Evolutionary conservation across 1,284 basidiomycete species (phyloP), one percentile per base, ranked within the genome.

Genomic region (Ustilago sp.): DNA sequence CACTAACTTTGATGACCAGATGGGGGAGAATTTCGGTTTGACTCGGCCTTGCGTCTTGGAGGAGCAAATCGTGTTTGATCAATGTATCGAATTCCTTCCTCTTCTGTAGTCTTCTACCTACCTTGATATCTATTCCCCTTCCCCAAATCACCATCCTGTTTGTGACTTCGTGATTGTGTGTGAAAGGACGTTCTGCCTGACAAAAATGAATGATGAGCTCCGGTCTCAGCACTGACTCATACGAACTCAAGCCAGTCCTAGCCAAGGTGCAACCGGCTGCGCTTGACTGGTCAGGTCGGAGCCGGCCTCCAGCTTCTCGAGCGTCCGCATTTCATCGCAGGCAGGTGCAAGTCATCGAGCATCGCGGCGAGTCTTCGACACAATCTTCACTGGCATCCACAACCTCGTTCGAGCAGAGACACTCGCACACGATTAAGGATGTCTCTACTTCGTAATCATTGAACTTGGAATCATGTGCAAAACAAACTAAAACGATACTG

Each of bases 21-120:
- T 45, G 48, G 1, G 31, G 13, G 28, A 19, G 9, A 12, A 28
- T 28, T 17, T 3, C 4, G 2, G 23, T 28, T 50, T 36, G 51
- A 53, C 35, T 53, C 51, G 51, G 34, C 34, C n/a, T 53, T 53
- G 12, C 19, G 11, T 23, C 28, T 59, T 50, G 57, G 23, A 59
- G 28, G 13, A 12, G 23, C 34, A 8, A 19, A 19, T 36, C 15
- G 28, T 50, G 12, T 32, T 28, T 31, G n/a, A 7, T 28, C 8
- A 23, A 50, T 53, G 32, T 36, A n/a, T 53, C 34, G 4, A 7
- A 36, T 17, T 32, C n/a, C 38, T 52, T 6, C 34, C 51, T 11
- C 31, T 11, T 34, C 34, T 12, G 34, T 45, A 45, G 43, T 19
- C n/a, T 23, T 19, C 11, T n/a, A 15, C 19, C 51, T 17, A 13